Evolutionary conservation across 352 stramenopile species (phyloP).

Genomic region (Saprolegnia diclina): DNA sequence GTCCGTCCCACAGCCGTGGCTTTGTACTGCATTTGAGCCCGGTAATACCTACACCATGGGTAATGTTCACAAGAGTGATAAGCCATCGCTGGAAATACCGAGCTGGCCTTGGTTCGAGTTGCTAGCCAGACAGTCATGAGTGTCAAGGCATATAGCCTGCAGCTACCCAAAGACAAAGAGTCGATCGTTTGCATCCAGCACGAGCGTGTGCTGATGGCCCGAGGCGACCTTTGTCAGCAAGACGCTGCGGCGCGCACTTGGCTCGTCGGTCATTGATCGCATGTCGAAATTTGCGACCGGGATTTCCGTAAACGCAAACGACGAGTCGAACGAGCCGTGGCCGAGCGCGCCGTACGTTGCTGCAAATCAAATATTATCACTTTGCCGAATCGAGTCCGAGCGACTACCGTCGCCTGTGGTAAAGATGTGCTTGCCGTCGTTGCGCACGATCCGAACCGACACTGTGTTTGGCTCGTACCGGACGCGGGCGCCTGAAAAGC

Average conservation of each 20-base stretch:
- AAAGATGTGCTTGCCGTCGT: constrained; percentile 18
- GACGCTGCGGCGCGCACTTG: not conserved
- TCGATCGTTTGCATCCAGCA: constrained; percentile 21
- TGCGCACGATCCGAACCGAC: constrained; percentile 2
- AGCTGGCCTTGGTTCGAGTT: constrained; percentile 17
- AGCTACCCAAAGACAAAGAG: constrained; percentile 24
- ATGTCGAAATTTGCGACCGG: not conserved
- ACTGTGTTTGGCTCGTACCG: constrained; percentile 1
- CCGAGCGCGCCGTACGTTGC: constrained; percentile 19
- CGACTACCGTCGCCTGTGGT: constrained; percentile 23
- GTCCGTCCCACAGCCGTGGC: constrained; percentile 10
- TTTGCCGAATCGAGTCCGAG: not conserved
- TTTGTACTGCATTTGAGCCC: not conserved
- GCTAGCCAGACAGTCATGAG: not conserved
- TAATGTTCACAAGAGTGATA: not conserved
- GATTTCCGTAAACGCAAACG: constrained; percentile 13
- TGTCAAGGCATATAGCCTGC: too few species aligned
- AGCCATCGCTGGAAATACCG: not conserved
- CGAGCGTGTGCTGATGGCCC: constrained; percentile 15
- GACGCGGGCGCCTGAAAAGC: constrained; percentile 4
- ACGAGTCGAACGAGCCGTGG: not conserved
- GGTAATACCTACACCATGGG: not conserved
- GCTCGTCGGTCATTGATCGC: not conserved
- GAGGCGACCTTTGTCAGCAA: constrained; percentile 15
- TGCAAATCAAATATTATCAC: not conserved